Conservation (phyloP, 116 monocot species). For the Dioscorea cayenensis region DNA sequence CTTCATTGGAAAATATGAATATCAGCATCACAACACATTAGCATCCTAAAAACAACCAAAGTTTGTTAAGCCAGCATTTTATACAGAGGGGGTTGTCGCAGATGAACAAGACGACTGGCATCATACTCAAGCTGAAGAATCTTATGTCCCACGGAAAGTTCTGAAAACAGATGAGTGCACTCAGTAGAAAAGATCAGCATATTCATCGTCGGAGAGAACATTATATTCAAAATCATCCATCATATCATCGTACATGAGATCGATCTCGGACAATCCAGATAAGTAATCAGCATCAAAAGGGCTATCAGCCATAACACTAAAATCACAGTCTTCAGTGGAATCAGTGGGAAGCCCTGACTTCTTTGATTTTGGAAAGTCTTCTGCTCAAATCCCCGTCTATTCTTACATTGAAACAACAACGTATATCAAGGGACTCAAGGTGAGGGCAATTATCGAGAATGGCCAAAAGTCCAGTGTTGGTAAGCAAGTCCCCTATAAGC, state of each 20-base stretch:
- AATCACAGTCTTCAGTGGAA: constrained; percentile 4
- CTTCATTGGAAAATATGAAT: too few relatives aligned
- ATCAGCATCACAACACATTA: too few relatives aligned
- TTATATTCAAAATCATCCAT: neutral
- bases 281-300: neutral
- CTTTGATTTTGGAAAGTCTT: neutral
- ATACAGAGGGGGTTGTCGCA: too few relatives aligned
- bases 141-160: too few relatives aligned
- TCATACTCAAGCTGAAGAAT: too few relatives aligned
- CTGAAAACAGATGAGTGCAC: too few relatives aligned
- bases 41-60: too few relatives aligned
- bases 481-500: constrained; percentile 14
- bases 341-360: constrained; percentile 20
- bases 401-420: constrained; percentile 18
- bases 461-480: constrained; percentile 17
- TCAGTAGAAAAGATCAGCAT: neutral
- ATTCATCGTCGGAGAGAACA: neutral
- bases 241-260: neutral
- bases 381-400: constrained; percentile 4
- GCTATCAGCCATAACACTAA: neutral
- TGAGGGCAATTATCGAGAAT: constrained; percentile 26
- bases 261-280: neutral
- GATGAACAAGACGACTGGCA: too few relatives aligned
- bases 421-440: constrained; percentile 31
- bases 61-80: too few relatives aligned